Percentiles rank a stretch among this genome's conserved stretches.
Evolutionary conservation across 176 grass and related monocot species (phyloP).

Genomic region (maize (Zea mays)): Zm-B73-REFERENCE-NAM-5.0 NC_050102.1:104315501-104316000

Average conservation of each 20-base stretch:
- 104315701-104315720: slow-evolving; percentile 32
- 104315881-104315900: slow-evolving; percentile 14
- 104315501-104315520: too few relatives aligned
- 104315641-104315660: slow-evolving; percentile 77
- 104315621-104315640: slow-evolving; percentile 64
- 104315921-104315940: slow-evolving; percentile 97
- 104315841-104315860: slow-evolving; percentile 84
- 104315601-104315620: slow-evolving; percentile 68
- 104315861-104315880: slow-evolving; percentile 89
- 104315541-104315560: slow-evolving; percentile 38
- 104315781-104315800: slow-evolving; percentile 20
- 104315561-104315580: slow-evolving; percentile 72
- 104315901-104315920: slow-evolving; percentile 44
- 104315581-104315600: slow-evolving; percentile 73
- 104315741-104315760: slow-evolving; percentile 54
- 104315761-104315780: slow-evolving; percentile 71
- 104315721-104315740: slow-evolving; percentile 32
- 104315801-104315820: slow-evolving; percentile 98
- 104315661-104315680: slow-evolving; percentile 61
- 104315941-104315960: slow-evolving; percentile 63
- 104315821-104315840: slow-evolving; percentile 97
- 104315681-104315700: not conserved
- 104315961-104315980: slow-evolving; percentile 61
- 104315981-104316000: slow-evolving; percentile 56
- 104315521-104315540: not conserved